Conservation (phyloP, 2,329 filamentous ascomycete species). For the Claviceps sp. region DNA sequence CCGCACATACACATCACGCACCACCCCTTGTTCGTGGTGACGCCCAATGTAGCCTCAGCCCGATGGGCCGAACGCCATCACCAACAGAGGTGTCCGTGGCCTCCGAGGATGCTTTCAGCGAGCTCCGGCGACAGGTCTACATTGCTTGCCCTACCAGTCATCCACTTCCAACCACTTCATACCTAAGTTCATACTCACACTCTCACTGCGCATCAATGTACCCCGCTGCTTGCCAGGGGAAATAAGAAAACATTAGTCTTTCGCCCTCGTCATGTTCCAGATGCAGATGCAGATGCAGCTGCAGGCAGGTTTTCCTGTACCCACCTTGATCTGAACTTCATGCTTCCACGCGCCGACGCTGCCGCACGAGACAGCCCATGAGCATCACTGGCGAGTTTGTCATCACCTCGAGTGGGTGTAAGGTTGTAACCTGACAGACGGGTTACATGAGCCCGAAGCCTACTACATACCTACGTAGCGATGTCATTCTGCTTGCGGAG, state of each 20-base stretch:
- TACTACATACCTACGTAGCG: not conserved
- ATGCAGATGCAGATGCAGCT: not conserved
- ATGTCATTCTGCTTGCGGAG: not conserved
- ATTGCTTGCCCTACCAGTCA: not conserved
- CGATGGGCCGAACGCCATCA: not conserved
- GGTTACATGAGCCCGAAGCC: not conserved
- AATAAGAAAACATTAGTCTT: not conserved
- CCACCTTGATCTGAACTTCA: not conserved
- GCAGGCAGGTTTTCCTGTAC: not conserved
- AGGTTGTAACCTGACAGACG: not conserved
- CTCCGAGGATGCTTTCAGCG: not conserved
- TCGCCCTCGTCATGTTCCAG: not conserved
- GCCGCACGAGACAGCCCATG: slow-evolving; percentile 6
- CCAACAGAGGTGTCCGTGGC: not conserved
- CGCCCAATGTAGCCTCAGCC: not conserved
- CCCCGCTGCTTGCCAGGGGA: not conserved
- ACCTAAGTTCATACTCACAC: not conserved
- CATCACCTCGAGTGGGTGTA: not conserved
- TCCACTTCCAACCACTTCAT: not conserved
- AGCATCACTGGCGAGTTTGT: slow-evolving; percentile 3
- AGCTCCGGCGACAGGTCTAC: not conserved
- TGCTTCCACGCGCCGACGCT: slow-evolving; percentile 1
- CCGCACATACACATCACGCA: not conserved
- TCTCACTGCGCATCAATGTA: not conserved
- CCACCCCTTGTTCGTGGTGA: slow-evolving; percentile 2